phyloP scores from a whole-genome alignment of 2,329 filamentous ascomycete genomes.

The Botrytis fabae region DNA sequence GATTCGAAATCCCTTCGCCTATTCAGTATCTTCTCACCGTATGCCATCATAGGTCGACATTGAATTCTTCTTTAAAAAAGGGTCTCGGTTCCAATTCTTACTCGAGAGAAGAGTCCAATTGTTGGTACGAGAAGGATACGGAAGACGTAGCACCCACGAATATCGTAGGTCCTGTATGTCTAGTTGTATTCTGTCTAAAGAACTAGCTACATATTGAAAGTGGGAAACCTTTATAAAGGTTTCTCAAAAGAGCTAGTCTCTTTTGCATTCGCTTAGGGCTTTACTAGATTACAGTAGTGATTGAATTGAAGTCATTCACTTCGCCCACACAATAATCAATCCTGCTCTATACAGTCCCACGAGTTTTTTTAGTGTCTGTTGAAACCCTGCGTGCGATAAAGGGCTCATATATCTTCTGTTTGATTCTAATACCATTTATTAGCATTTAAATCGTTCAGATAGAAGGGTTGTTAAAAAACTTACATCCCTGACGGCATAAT shows the following conservation, averaged over 20 bases:
- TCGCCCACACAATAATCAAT: too few relatives aligned
- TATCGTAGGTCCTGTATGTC: too few relatives aligned
- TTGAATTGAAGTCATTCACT: too few relatives aligned
- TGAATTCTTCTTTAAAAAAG: background rate
- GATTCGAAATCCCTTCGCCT: background rate
- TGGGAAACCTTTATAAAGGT: too few relatives aligned
- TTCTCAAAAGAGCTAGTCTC: too few relatives aligned
- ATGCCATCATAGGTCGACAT: background rate
- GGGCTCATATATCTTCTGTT: background rate
- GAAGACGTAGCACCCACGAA: too few relatives aligned
- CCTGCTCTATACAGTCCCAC: too few relatives aligned
- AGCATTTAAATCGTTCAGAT: background rate
- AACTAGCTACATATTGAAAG: too few relatives aligned
- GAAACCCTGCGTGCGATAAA: background rate
- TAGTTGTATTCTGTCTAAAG: too few relatives aligned
- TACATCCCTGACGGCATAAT: slow-evolving; percentile 19
- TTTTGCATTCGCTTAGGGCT: too few relatives aligned
- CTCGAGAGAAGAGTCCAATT: background rate
- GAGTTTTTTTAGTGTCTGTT: background rate
- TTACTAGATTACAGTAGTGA: too few relatives aligned
- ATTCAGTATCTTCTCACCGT: background rate
- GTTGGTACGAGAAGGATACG: too few relatives aligned
- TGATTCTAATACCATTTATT: background rate
- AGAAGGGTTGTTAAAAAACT: background rate
- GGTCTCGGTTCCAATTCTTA: background rate